Percentiles rank a stretch among this genome's conserved stretches.
Evolutionary conservation across 306 rosid genomes (phyloP).

Genomic region (Mimosa pudica): DNA sequence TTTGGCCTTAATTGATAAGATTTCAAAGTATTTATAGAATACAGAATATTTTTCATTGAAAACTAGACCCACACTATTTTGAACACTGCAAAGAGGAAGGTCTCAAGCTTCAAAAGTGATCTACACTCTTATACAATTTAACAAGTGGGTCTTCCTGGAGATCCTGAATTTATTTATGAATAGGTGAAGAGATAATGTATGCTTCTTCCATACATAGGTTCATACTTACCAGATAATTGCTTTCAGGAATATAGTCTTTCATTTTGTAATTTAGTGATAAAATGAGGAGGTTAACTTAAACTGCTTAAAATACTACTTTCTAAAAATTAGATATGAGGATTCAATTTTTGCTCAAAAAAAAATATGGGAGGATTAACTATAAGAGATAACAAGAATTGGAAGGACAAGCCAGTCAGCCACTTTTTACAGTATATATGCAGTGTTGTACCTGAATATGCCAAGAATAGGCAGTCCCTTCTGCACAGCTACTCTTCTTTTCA

Average conservation of each 20-base stretch:
- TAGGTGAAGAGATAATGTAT: constrained; percentile 10
- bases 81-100: not conserved
- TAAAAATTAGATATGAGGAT: not conserved
- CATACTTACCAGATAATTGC: not conserved
- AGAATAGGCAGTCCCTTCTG: constrained; percentile 84
- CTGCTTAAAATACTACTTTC: constrained; percentile 21
- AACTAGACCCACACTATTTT: not conserved
- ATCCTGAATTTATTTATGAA: not conserved
- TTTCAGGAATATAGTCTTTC: not conserved
- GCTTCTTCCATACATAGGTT: constrained; percentile 1
- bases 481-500: constrained; percentile 82
- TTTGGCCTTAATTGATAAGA: constrained; percentile 5
- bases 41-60: not conserved
- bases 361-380: not conserved
- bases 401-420: not conserved
- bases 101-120: not conserved
- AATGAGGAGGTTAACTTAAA: constrained; percentile 7
- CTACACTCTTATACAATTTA: not conserved
- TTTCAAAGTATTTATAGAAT: not conserved
- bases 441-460: constrained; percentile 72
- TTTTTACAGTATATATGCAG: constrained; percentile 5
- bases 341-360: no score
- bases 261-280: not conserved
- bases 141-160: not conserved
- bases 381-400: not conserved